Conservation (phyloP, 306 rosid species). For the Medicago truncatula region DNA sequence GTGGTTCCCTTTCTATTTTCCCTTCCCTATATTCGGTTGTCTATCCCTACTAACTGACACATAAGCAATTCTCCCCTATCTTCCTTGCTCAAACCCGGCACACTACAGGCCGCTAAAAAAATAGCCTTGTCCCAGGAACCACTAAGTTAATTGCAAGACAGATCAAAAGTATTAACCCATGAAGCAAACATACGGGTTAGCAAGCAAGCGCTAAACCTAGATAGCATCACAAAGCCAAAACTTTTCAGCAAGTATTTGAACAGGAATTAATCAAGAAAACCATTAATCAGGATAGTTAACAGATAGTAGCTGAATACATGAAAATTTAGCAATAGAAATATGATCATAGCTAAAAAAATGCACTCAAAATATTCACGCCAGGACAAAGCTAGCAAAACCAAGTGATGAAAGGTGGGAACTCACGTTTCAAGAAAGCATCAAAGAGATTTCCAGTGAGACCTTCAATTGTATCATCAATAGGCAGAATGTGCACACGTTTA, state of each 20-base stretch:
- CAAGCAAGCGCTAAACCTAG: too few relatives aligned
- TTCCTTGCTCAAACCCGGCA: neutral
- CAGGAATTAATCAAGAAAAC: neutral
- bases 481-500: slow-evolving; percentile 57
- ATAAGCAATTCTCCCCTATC: neutral
- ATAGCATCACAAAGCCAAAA: too few relatives aligned
- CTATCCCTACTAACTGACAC: neutral
- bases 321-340: neutral
- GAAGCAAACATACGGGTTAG: too few relatives aligned
- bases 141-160: too few relatives aligned
- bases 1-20: neutral
- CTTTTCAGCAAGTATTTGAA: too few relatives aligned
- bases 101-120: too few relatives aligned
- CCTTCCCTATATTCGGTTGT: neutral
- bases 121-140: too few relatives aligned
- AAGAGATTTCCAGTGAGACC: slow-evolving; percentile 63
- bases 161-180: too few relatives aligned
- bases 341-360: neutral
- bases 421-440: slow-evolving; percentile 67
- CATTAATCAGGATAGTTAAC: neutral
- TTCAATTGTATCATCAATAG: slow-evolving; percentile 60
- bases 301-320: neutral
- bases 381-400: neutral
- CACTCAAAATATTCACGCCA: slow-evolving; percentile 3
- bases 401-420: slow-evolving; percentile 30